These are phyloP conservation scores for Solanum etuberosum DNA, from an alignment of 257 asterid species.

Conservation along the genomic window DNA sequence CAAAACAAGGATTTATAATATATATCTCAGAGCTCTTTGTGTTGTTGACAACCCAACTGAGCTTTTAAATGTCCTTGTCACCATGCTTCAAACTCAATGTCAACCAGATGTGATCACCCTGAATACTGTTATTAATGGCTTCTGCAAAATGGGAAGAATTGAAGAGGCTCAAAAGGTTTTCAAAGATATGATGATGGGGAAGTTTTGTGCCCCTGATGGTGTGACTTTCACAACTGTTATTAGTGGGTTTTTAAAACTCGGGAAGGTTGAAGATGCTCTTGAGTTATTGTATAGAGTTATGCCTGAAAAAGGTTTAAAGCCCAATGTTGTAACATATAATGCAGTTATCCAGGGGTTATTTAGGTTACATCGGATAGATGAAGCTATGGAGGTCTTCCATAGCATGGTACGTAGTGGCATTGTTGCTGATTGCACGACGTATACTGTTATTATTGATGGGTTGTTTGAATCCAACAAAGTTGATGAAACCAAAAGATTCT, in stretches of 20 bases:
- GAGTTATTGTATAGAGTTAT: constrained; percentile 38
- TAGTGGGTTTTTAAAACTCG: constrained; percentile 41
- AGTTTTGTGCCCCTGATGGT: constrained; percentile 67
- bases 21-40: constrained; percentile 78
- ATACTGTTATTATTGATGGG: constrained; percentile 53
- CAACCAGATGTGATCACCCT: constrained; percentile 69
- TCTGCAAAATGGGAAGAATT: constrained; percentile 60
- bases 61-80: constrained; percentile 66
- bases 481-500: constrained; percentile 65
- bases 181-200: constrained; percentile 57
- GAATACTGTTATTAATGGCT: constrained; percentile 72
- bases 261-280: constrained; percentile 51
- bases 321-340: constrained; percentile 62
- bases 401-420: constrained; percentile 32
- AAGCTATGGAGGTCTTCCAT: constrained; percentile 52
- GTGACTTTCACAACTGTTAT: constrained; percentile 66
- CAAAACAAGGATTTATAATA: constrained; percentile 63
- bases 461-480: constrained; percentile 24
- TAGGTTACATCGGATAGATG: constrained; percentile 39
- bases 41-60: constrained; percentile 51
- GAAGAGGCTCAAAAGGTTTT: constrained; percentile 62
- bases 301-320: constrained; percentile 45
- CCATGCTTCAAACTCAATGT: constrained; percentile 70
- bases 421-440: constrained; percentile 49
- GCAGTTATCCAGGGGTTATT: constrained; percentile 52